These are phyloP conservation scores for Streptanthus diversifolius DNA, from an alignment of 345 rosid species.

Conservation along the genomic window DNA sequence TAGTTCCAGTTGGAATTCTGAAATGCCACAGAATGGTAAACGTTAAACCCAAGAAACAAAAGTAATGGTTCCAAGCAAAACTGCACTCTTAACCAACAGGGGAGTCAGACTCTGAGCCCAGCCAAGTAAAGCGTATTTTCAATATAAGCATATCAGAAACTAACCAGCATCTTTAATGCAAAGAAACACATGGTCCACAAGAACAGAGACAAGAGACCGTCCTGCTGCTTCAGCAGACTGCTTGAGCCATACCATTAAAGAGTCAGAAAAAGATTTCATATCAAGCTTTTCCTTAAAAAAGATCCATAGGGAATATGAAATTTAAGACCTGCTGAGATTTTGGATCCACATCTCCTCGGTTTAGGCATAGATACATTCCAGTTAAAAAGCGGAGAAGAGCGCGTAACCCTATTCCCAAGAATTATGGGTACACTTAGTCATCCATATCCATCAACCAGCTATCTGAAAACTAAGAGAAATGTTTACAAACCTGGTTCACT, in stretches of 20 bases:
- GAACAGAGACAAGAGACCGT: slow-evolving; percentile 73
- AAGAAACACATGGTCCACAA: slow-evolving; percentile 96
- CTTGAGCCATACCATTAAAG: slow-evolving; percentile 40
- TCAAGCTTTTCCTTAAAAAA: not conserved
- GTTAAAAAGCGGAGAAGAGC: slow-evolving; percentile 96
- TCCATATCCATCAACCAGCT: slow-evolving; percentile 9
- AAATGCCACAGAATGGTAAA: slow-evolving; percentile 30
- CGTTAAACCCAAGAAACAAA: slow-evolving; percentile 10
- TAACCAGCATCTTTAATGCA: slow-evolving; percentile 93
- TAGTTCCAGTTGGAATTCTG: slow-evolving; percentile 96
- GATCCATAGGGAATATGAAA: not conserved
- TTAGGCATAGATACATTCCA: slow-evolving; percentile 86
- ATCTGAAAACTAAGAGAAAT: slow-evolving; percentile 9
- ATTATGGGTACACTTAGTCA: slow-evolving; percentile 17
- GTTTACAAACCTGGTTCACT: slow-evolving; percentile 84
- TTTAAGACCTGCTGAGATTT: slow-evolving; percentile 73
- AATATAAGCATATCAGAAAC: slow-evolving; percentile 28
- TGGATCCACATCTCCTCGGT: slow-evolving; percentile 90
- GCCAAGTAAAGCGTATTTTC: not conserved
- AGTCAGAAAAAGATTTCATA: slow-evolving; percentile 17
- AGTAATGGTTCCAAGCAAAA: slow-evolving; percentile 5
- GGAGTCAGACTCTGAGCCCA: slow-evolving; percentile 12
- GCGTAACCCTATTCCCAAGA: slow-evolving; percentile 67
- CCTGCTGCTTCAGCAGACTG: slow-evolving; percentile 92
- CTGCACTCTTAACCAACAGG: not conserved